phyloP scores from a whole-genome alignment of 1,139 yeast species.

The Arxiozyma telluris region DNA sequence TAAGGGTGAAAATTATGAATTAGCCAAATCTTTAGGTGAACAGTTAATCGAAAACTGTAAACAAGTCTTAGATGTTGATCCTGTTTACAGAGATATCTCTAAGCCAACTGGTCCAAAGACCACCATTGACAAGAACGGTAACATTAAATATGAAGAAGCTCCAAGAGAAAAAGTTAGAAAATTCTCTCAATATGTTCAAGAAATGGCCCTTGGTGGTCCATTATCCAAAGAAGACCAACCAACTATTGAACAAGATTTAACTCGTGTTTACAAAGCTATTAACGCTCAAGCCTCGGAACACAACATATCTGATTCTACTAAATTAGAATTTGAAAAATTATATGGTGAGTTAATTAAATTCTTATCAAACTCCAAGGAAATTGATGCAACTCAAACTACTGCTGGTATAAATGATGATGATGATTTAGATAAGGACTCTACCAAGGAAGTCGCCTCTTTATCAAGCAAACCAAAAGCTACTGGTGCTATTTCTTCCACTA shows the following conservation, averaged over 20 bases:
- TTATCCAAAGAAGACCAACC: slow-evolving; percentile 60
- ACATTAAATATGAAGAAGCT: slow-evolving; percentile 70
- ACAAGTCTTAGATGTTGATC: slow-evolving; percentile 71
- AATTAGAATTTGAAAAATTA: slow-evolving; percentile 68
- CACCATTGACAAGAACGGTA: slow-evolving; percentile 78
- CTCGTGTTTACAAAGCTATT: slow-evolving; percentile 74
- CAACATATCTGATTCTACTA: slow-evolving; percentile 46
- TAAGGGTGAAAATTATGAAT: slow-evolving; percentile 80
- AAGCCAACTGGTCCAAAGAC: slow-evolving; percentile 96
- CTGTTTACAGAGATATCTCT: slow-evolving; percentile 90
- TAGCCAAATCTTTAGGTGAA: slow-evolving; percentile 83
- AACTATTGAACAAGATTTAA: slow-evolving; percentile 72
- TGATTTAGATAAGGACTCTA: slow-evolving; percentile 48
- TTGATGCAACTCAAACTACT: slow-evolving; percentile 38
- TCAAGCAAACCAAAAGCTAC: slow-evolving; percentile 60
- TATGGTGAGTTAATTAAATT: slow-evolving; percentile 71
- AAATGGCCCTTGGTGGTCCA: slow-evolving; percentile 93
- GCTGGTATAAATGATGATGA: slow-evolving; percentile 34
- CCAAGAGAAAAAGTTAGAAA: slow-evolving; percentile 89
- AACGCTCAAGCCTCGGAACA: slow-evolving; percentile 47
- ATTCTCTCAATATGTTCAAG: slow-evolving; percentile 89
- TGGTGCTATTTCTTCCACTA: slow-evolving; percentile 63
- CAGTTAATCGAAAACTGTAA: slow-evolving; percentile 93
- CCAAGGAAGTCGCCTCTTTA: slow-evolving; percentile 78
- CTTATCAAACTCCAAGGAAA: slow-evolving; percentile 61